These are phyloP conservation scores for Boletus rubropictus DNA, from an alignment of 768 basidiomycete genomes.

Conservation along the genomic window DNA sequence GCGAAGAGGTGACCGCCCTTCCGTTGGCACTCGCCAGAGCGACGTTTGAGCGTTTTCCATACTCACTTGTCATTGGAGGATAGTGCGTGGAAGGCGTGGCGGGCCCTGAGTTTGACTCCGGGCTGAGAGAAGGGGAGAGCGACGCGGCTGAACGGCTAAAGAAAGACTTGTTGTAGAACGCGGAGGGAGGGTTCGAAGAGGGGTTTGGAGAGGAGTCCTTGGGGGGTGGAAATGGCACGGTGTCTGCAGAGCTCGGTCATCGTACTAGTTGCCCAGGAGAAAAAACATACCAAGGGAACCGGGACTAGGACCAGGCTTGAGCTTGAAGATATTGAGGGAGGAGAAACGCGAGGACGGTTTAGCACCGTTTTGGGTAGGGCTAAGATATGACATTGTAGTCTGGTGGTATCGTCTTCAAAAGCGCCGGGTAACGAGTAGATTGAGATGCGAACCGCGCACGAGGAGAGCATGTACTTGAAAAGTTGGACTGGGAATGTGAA, in stretches of 20 bases:
- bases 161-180: constrained; percentile 30
- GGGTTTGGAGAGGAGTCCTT: constrained; percentile 43
- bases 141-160: constrained; percentile 40
- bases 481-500: not conserved
- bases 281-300: not conserved
- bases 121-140: constrained; percentile 36
- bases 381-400: constrained; percentile 7
- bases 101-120: constrained; percentile 15
- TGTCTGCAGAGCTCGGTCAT: constrained; percentile 6
- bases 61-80: constrained; percentile 4
- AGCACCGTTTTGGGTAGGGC: constrained; percentile 5
- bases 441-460: not conserved
- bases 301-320: constrained; percentile 13
- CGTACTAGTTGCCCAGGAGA: not conserved
- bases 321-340: constrained; percentile 39
- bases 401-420: not conserved
- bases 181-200: not conserved
- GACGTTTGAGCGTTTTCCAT: constrained; percentile 1
- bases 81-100: constrained; percentile 19
- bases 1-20: constrained; percentile 9
- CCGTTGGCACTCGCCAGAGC: not conserved
- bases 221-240: constrained; percentile 47
- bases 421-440: too few species aligned
- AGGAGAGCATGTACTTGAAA: not conserved
- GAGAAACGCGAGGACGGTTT: constrained; percentile 37